phyloP scores from a whole-genome alignment of 2,329 filamentous ascomycete genomes.

The Penicillium hordei region DNA sequence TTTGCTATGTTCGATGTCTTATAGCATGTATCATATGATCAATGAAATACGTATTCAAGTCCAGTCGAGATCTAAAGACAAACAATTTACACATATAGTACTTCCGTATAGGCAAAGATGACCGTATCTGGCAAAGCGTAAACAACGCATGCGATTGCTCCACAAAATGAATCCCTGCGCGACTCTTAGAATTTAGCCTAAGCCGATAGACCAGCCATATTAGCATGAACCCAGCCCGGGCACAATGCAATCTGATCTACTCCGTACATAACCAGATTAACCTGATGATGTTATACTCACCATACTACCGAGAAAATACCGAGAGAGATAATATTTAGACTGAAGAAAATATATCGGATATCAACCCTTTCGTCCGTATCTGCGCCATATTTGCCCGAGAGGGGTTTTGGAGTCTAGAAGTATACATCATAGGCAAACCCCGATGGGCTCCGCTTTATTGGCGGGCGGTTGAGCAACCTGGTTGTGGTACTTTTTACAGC shows the following conservation, averaged over 20 bases:
- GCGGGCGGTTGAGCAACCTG: conserved; percentile 17
- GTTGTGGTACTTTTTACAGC: conserved; percentile 5
- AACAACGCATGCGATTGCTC: conserved; percentile 7
- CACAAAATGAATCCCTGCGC: conserved; percentile 5
- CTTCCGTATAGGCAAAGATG: background rate
- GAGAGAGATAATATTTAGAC: background rate
- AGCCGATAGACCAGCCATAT: background rate
- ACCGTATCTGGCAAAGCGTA: background rate
- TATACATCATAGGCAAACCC: conserved; percentile 1
- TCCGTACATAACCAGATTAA: background rate
- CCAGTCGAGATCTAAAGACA: background rate
- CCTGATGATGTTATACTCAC: background rate
- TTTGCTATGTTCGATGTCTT: background rate
- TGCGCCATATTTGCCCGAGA: background rate
- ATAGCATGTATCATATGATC: background rate
- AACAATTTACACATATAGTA: background rate
- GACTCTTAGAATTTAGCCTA: background rate
- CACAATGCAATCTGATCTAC: conserved; percentile 4
- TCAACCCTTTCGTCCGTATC: background rate
- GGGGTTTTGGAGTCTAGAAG: background rate
- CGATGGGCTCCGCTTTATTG: conserved; percentile 12
- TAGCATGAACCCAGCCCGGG: conserved; percentile 13
- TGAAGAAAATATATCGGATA: conserved; percentile 21
- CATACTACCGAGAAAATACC: conserved; percentile 2
- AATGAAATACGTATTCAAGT: background rate